Conservation (phyloP, 2,329 filamentous ascomycete species). For the Lomentospora prolificans region DNA sequence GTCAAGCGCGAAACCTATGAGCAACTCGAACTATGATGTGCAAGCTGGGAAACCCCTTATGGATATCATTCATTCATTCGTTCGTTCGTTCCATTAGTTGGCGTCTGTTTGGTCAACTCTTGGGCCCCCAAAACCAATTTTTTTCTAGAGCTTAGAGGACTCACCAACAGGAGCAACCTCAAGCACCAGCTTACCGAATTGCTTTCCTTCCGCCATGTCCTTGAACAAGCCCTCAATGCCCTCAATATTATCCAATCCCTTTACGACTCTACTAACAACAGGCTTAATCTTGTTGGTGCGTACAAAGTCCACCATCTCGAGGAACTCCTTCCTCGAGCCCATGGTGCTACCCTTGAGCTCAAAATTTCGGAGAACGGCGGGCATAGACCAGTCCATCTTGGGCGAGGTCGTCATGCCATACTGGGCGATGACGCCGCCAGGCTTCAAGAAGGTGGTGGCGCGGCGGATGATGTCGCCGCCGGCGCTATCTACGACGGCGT, state of each 20-base stretch:
- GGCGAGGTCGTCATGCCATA: slow-evolving; percentile 89
- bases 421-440: slow-evolving; percentile 70
- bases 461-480: slow-evolving; percentile 75
- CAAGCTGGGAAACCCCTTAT: too few relatives aligned
- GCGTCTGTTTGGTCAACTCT: too few relatives aligned
- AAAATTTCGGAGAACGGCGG: slow-evolving; percentile 75
- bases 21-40: too few relatives aligned
- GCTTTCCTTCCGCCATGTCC: slow-evolving; percentile 74
- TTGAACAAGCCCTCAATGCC: slow-evolving; percentile 76
- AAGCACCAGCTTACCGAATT: slow-evolving; percentile 91
- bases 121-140: not conserved
- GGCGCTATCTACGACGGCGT: slow-evolving; percentile 84
- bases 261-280: slow-evolving; percentile 64
- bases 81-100: too few relatives aligned
- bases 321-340: slow-evolving; percentile 82
- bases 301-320: slow-evolving; percentile 84
- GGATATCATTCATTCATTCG: too few relatives aligned
- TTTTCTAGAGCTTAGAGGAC: slow-evolving; percentile 28
- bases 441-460: slow-evolving; percentile 59
- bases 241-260: slow-evolving; percentile 65
- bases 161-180: slow-evolving; percentile 38
- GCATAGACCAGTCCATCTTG: slow-evolving; percentile 80
- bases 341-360: slow-evolving; percentile 82
- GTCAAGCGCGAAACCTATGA: too few relatives aligned
- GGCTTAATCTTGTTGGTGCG: slow-evolving; percentile 62